Base-by-base conservation (phyloP, 148 eudicot genomes). In the Euryodendron excelsum region DNA sequence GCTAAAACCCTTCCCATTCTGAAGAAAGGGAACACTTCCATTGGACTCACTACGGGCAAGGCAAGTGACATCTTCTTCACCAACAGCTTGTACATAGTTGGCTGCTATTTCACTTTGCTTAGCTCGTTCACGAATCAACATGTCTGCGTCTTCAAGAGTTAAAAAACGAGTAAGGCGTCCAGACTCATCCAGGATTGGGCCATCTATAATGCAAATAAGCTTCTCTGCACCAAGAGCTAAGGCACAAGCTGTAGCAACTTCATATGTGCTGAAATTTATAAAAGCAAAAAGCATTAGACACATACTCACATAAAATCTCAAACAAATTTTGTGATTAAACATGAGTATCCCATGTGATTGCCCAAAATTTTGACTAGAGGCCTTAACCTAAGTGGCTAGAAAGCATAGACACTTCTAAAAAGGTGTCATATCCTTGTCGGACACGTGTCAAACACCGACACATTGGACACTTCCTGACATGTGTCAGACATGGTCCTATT, bases 181-280 rank as follows among this genome's bases (percentile, higher is more conserved):
- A 83, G 66, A 72, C 70, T 93, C 98, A 77, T 96, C 97, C 78
- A 90, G 80, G 75, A 96, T 91, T 58, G 98, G 97, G 23, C 99
- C 97, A 66, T 96, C 98, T 82, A 96, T 93, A 72, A 96, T 82
- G 82, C 99, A 91, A 69, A 96, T 89, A 82, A 96, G 98, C 83
- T 96, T 96, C 82, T 96, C 99, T 12, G 98, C 99, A 66, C 89
- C 87, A 79, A 96, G 94, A 81, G 99, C 98, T 82, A 96, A 72
- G 44, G 98, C 98, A 84, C 98, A 96, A 67, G 99, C 99, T 77
- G 98, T 96, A 58, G 98, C 99, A 82, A 96, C 98, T 86, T 96
- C 98, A 83, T 96, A 93, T 52, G 94, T 89, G 81, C 99, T 96
- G 88, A 65, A 80, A 59, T 75, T 63, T 18, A 55, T 55, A 44